phyloP scores from a whole-genome alignment of 768 basidiomycete species.

The Peribolospora baueri region DNA sequence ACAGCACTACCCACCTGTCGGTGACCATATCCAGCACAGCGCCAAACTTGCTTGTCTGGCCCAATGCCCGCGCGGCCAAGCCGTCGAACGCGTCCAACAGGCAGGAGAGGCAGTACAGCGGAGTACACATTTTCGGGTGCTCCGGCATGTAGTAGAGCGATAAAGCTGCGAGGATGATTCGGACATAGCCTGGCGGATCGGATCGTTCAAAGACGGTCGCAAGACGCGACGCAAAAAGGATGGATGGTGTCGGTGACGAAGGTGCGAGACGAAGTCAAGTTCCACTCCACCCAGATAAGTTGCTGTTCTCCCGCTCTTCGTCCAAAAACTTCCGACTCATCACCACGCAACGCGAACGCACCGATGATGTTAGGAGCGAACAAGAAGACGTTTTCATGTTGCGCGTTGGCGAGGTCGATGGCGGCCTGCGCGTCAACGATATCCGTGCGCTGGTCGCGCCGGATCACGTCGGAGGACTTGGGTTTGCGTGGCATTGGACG shows the following conservation, averaged over 20 bases:
- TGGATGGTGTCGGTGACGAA: conserved; percentile 1
- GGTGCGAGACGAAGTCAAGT: neutral
- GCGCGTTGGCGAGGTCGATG: conserved; percentile 63
- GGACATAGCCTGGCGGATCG: conserved; percentile 44
- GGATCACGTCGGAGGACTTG: neutral
- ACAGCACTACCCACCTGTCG: conserved; percentile 42
- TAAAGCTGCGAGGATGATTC: conserved; percentile 68
- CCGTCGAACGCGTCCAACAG: conserved; percentile 90
- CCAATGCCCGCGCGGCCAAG: conserved; percentile 61
- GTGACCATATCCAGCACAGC: conserved; percentile 99
- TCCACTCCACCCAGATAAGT: too few relatives aligned
- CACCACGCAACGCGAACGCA: conserved; percentile 19
- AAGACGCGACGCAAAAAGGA: neutral
- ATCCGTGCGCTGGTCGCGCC: conserved; percentile 1
- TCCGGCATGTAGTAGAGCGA: conserved; percentile 83
- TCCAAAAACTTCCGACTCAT: neutral
- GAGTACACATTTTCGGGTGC: conserved; percentile 74
- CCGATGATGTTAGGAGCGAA: conserved; percentile 95
- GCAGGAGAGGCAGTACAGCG: conserved; percentile 71
- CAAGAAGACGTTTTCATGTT: conserved; percentile 89
- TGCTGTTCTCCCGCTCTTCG: neutral
- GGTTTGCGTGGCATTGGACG: neutral
- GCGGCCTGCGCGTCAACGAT: conserved; percentile 46
- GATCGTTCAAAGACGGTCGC: neutral
- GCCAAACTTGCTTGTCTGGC: conserved; percentile 87